These are phyloP conservation scores for Kluyveromyces marxianus DNA, from an alignment of 1,139 yeast genomes.

Conservation along the genomic window DNA sequence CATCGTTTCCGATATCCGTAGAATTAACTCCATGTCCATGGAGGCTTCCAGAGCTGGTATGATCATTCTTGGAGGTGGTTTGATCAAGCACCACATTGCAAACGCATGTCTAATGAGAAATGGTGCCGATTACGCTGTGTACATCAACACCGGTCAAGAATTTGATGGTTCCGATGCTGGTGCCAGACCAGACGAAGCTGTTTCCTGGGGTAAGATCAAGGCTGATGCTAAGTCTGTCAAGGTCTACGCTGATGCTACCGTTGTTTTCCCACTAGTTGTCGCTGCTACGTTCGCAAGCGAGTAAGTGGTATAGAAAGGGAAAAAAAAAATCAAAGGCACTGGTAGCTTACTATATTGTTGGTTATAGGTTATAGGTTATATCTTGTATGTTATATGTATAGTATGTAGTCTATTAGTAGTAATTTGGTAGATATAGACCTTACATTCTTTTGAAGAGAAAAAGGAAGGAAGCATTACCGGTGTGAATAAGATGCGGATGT, in stretches of 20 bases:
- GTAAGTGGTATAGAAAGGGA: background rate
- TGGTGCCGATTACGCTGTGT: constrained; percentile 97
- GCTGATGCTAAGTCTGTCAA: constrained; percentile 88
- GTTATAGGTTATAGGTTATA: no score
- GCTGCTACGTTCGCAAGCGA: constrained; percentile 92
- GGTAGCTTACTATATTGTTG: no score
- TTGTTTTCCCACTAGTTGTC: constrained; percentile 90
- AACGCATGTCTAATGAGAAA: constrained; percentile 98
- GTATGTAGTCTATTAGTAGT: no score
- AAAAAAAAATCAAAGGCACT: background rate
- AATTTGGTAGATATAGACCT: no score
- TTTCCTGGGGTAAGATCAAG: constrained; percentile 97
- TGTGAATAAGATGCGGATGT: no score
- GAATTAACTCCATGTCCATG: constrained; percentile 88
- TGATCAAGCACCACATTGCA: constrained; percentile 93
- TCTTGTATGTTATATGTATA: no score
- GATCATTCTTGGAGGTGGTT: constrained; percentile 94
- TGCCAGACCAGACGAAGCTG: constrained; percentile 98
- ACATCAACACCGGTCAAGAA: constrained; percentile 96
- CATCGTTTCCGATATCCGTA: constrained; percentile 87
- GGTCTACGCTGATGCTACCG: constrained; percentile 93
- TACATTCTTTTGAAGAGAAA: no score
- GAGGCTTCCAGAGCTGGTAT: constrained; percentile 94
- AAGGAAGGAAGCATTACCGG: no score
- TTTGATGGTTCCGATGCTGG: constrained; percentile 99